Conservation (phyloP, 129 eudicot species). For the Pulicaria dysenterica region DNA sequence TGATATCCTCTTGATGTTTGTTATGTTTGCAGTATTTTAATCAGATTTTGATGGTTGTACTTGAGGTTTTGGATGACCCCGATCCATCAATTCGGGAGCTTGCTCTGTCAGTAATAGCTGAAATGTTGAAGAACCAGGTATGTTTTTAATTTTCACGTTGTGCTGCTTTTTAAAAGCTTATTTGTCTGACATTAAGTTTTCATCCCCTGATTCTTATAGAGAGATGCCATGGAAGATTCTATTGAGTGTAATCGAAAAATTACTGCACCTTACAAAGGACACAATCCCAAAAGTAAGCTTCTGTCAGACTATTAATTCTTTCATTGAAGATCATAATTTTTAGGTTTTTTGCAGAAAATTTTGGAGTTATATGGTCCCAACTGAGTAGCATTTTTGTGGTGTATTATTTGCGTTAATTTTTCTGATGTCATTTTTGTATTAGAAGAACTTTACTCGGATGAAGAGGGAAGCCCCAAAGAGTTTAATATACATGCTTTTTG, state of each 20-base stretch:
- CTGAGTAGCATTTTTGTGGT: no score
- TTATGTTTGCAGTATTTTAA: slow-evolving; percentile 80
- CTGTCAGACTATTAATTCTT: slow-evolving; percentile 1
- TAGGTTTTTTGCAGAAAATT: neutral
- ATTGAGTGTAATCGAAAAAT: slow-evolving; percentile 83
- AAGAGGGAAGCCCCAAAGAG: no score
- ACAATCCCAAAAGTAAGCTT: slow-evolving; percentile 60
- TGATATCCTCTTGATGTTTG: slow-evolving; percentile 27
- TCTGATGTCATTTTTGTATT: no score
- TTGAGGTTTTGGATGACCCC: slow-evolving; percentile 82
- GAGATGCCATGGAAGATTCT: slow-evolving; percentile 91
- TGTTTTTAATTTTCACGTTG: slow-evolving; percentile 7
- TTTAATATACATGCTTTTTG: no score
- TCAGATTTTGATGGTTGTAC: slow-evolving; percentile 83
- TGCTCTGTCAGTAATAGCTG: slow-evolving; percentile 65
- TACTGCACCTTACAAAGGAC: slow-evolving; percentile 83
- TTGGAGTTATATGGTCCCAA: neutral
- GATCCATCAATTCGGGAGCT: slow-evolving; percentile 79
- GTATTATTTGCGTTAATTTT: no score
- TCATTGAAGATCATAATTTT: neutral
- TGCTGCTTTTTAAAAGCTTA: slow-evolving; percentile 6
- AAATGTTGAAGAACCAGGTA: slow-evolving; percentile 97
- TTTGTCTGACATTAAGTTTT: slow-evolving; percentile 16
- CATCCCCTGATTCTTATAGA: slow-evolving; percentile 47
- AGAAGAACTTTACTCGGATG: no score